These are phyloP conservation scores for Sistotremastrum niveocremeum DNA, from an alignment of 768 basidiomycete genomes.

Conservation along the genomic window DNA sequence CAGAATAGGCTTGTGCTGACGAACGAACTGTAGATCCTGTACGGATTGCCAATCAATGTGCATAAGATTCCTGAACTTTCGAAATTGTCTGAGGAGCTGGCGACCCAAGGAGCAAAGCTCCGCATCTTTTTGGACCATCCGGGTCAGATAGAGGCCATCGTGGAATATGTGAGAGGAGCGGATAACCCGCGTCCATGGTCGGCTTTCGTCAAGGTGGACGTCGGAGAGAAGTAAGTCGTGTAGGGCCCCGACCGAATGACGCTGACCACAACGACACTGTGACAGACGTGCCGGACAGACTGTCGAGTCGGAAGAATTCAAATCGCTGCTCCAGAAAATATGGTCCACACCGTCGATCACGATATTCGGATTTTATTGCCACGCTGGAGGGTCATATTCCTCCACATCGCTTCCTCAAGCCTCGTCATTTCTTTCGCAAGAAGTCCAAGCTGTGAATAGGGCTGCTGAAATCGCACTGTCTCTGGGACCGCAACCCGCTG, in stretches of 20 bases:
- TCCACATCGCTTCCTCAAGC: constrained; percentile 59
- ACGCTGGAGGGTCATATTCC: constrained; percentile 64
- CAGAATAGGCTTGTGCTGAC: no score
- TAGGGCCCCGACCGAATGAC: not conserved
- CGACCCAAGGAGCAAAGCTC: constrained; percentile 40
- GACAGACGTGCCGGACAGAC: constrained; percentile 61
- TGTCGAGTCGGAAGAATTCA: constrained; percentile 39
- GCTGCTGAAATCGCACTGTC: constrained; percentile 45
- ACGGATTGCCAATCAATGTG: constrained; percentile 56
- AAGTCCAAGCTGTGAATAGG: constrained; percentile 56
- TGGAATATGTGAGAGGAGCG: constrained; percentile 38
- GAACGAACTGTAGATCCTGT: constrained; percentile 46
- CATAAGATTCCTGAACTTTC: constrained; percentile 67
- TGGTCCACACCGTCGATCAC: constrained; percentile 41
- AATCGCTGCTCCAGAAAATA: constrained; percentile 36
- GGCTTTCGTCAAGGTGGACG: constrained; percentile 69
- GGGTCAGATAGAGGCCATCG: constrained; percentile 52
- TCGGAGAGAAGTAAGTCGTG: constrained; percentile 52
- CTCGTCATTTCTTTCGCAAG: constrained; percentile 47
- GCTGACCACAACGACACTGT: constrained; percentile 7
- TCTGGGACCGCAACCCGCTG: constrained; percentile 26
- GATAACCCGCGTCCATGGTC: constrained; percentile 43
- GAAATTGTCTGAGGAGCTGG: constrained; percentile 40
- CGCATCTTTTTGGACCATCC: constrained; percentile 67
- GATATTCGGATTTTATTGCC: constrained; percentile 76